A percentile compares a stretch with the other conserved stretches of the same genome.
Evolutionary conservation across 73 alveolate genomes (phyloP).

Genomic region (Paramecium octaurelia): DNA sequence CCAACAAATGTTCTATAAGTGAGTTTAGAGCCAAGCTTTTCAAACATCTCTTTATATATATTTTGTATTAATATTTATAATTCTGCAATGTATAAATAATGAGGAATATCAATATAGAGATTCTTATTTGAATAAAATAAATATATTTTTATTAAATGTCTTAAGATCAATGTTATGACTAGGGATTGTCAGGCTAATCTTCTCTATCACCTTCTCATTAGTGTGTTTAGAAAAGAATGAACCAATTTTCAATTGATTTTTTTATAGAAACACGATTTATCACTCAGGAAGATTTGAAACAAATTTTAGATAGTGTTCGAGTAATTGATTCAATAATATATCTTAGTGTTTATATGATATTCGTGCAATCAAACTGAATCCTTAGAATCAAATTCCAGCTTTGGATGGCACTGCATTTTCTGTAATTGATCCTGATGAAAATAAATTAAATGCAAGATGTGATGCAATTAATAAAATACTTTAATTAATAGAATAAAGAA

Average conservation of each 20-base stretch:
- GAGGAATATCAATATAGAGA: background rate
- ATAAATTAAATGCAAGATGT: background rate
- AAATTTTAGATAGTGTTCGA: background rate
- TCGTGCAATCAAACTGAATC: background rate
- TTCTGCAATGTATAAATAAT: background rate
- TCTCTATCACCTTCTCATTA: background rate
- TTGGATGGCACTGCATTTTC: constrained; percentile 25
- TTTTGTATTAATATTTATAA: background rate
- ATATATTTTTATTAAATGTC: background rate
- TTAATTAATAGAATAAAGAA: background rate
- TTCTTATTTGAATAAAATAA: background rate
- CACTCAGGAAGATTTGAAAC: background rate
- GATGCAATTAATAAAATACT: constrained; percentile 27
- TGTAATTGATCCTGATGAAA: background rate
- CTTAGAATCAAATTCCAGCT: constrained; percentile 4
- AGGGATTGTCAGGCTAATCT: background rate
- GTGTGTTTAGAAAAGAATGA: background rate
- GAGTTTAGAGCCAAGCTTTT: background rate
- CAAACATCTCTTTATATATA: background rate
- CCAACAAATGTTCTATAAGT: background rate
- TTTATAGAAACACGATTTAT: constrained; percentile 30
- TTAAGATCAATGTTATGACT: background rate
- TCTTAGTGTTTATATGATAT: background rate
- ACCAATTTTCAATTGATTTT: background rate
- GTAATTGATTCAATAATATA: background rate